Percentiles rank a stretch among this genome's conserved stretches.
These are phyloP conservation scores for Blumeriella jaapii DNA, from an alignment of 2,329 filamentous ascomycete species.

Conservation along the genomic window DNA sequence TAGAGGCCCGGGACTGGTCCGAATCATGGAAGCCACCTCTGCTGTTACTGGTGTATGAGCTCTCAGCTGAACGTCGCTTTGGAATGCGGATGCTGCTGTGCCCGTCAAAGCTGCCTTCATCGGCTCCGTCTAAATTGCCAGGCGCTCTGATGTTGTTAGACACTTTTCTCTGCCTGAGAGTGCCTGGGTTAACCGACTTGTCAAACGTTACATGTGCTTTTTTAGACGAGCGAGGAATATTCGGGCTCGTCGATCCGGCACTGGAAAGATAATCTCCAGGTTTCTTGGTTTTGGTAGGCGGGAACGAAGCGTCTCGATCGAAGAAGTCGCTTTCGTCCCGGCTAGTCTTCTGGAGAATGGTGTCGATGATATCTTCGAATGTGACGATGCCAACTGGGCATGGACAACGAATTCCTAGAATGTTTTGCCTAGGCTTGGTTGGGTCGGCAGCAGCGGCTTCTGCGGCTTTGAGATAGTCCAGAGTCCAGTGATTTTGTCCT, in stretches of 20 bases:
- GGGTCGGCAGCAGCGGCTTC: slow-evolving; percentile 5
- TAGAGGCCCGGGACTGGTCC: slow-evolving; percentile 2
- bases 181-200: slow-evolving; percentile 3
- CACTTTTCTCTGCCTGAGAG: slow-evolving; percentile 15
- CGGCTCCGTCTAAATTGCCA: slow-evolving; percentile 15
- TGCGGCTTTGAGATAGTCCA: slow-evolving; percentile 14
- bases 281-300: slow-evolving; percentile 16
- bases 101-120: slow-evolving; percentile 9
- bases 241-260: background rate
- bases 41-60: slow-evolving; percentile 21
- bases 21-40: slow-evolving; percentile 18
- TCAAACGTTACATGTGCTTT: slow-evolving; percentile 4
- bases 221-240: background rate
- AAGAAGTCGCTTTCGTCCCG: slow-evolving; percentile 21
- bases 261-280: slow-evolving; percentile 8
- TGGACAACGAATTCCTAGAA: slow-evolving; percentile 14
- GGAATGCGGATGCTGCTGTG: slow-evolving; percentile 1
- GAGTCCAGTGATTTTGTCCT: slow-evolving; percentile 7
- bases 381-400: slow-evolving; percentile 23
- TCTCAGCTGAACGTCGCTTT: slow-evolving; percentile 5
- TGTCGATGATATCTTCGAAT: slow-evolving; percentile 22
- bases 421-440: slow-evolving; percentile 2
- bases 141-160: slow-evolving; percentile 7
- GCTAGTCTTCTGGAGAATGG: slow-evolving; percentile 19
- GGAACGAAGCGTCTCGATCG: slow-evolving; percentile 8